Evolutionary conservation across 1,284 basidiomycete species (phyloP), one percentile per base, ranked within the genome.

Genomic region (Malassezia sympodialis): DNA sequence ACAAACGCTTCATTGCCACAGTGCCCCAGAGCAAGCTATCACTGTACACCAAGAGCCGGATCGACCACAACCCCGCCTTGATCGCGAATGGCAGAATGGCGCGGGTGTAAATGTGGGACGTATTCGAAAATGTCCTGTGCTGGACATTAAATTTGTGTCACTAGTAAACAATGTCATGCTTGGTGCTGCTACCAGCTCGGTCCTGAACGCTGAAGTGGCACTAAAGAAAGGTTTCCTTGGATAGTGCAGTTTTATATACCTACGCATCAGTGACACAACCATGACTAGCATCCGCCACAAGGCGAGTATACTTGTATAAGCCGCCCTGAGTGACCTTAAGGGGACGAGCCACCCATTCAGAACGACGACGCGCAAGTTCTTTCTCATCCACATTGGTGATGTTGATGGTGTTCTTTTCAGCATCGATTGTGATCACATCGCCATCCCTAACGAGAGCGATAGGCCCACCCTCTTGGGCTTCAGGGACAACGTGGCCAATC

Each of bases 151-250:
- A 54, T 96, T 98, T 75, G 87, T 96, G 37, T 87, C 90, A 42
- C 79, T 99, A 55, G 82, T 85, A 59, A 94, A 96, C 77, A 98
- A 98, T 72, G 91, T 96, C 60, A 85, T 85, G 67, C 88, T 98
- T 63, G 93, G 94, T 7, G 93, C 93, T 10, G 93, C 94, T 47
- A 98, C 94, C 42, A 90, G 87, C 67, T 90, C 88, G 58, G 88
- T 99, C 75, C 93, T 98, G 75, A 98, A 98, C 75, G 94, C 93
- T 4, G 93, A 98, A 79, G 79, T 88, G 35, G 91, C 90, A n/a
- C 82, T 93, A 4, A 76, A 86, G 52, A 89, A 87, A 77, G 88
- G 87, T 11, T 77, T 63, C 37, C 60, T 74, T 10, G 51, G 49
- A 23, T 58, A 49, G 41, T 35, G 27, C 8, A 34, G 45, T 31